phyloP scores from a whole-genome alignment of 306 rosid species.

The Prunus fruticosa region DNA sequence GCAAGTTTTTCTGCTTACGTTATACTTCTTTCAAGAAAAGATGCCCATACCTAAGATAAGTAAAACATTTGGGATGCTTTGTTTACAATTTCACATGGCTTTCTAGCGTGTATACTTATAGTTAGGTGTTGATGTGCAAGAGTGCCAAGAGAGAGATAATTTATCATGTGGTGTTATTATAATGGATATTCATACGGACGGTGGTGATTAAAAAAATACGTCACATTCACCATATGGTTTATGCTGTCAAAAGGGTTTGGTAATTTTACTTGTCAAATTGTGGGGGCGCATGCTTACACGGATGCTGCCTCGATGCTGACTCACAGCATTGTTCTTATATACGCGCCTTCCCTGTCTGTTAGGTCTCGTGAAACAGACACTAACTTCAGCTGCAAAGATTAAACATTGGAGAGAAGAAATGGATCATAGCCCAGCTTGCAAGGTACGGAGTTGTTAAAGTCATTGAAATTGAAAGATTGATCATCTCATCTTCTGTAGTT shows the following conservation, averaged over 20 bases:
- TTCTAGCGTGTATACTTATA: not conserved
- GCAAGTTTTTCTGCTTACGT: too few relatives aligned
- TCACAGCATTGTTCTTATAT: not conserved
- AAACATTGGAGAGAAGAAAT: conserved; percentile 23
- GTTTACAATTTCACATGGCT: not conserved
- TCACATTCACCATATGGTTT: not conserved
- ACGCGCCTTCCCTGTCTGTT: not conserved
- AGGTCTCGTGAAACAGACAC: conserved; percentile 12
- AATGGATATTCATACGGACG: not conserved
- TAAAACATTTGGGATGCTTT: not conserved
- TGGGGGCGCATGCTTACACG: not conserved
- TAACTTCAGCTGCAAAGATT: not conserved
- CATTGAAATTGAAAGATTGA: not conserved
- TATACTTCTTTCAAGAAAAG: not conserved
- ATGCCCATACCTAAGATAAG: not conserved
- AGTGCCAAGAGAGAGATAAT: not conserved
- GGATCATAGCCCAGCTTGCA: conserved; percentile 51
- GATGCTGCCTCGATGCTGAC: conserved; percentile 24
- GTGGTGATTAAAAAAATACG: not conserved
- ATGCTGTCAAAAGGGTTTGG: not conserved
- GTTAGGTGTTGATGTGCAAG: not conserved
- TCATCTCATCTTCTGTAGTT: not conserved
- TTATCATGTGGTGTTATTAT: not conserved
- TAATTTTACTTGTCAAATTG: conserved; percentile 22
- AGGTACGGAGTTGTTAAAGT: conserved; percentile 35